Conservation (phyloP, 1,284 basidiomycete genomes). For the Ceratobasidium sp. region DNA sequence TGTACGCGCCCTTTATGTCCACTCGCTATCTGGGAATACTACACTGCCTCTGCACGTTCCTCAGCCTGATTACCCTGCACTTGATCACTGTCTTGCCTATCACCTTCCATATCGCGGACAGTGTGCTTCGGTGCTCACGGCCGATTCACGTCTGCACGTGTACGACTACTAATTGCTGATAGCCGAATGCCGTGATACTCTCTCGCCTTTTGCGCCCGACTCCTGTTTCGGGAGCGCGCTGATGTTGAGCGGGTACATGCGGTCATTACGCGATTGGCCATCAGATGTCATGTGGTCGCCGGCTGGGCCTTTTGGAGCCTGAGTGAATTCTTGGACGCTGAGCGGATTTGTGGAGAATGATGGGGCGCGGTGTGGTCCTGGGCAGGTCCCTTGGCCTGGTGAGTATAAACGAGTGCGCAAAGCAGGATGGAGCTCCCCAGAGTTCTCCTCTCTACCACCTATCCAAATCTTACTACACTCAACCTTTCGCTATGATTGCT, state of each 20-base stretch:
- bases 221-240: constrained; percentile 28
- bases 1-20: constrained; percentile 16
- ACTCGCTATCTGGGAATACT: constrained; percentile 32
- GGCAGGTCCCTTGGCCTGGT: constrained; percentile 1
- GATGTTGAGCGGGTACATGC: not conserved
- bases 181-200: not conserved
- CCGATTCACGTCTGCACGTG: not conserved
- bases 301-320: constrained; percentile 6
- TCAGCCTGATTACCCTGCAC: constrained; percentile 18
- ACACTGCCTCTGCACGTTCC: constrained; percentile 1
- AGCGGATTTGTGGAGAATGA: not conserved
- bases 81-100: not conserved
- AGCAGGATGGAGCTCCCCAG: not conserved
- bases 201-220: not conserved
- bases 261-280: constrained; percentile 37
- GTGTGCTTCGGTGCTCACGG: not conserved
- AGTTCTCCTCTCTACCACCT: constrained; percentile 23
- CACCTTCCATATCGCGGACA: not conserved
- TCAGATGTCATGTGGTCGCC: constrained; percentile 5
- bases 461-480: constrained; percentile 5
- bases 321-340: constrained; percentile 24
- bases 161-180: not conserved
- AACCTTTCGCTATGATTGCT: constrained; percentile 25
- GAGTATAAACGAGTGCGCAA: constrained; percentile 2
- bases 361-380: constrained; percentile 29